phyloP scores from a whole-genome alignment of 108 stramenopile genomes.

The Tribonema minus region DNA sequence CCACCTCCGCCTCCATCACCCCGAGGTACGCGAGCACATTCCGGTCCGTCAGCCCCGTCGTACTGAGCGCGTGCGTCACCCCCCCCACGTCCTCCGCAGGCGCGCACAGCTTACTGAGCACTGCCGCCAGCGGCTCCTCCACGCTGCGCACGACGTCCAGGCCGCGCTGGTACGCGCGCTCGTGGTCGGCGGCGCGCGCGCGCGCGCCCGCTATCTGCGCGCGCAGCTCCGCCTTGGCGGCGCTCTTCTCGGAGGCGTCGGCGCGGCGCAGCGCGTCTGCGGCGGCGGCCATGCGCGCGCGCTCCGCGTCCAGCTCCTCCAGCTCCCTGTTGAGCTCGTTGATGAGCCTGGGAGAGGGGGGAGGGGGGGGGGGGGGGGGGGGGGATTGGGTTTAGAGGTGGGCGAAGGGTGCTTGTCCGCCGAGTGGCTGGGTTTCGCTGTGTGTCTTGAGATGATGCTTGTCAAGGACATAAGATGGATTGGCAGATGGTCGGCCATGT shows the following conservation, averaged over 20 bases:
- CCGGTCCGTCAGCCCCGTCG: slow-evolving; percentile 37
- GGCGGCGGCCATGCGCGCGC: neutral
- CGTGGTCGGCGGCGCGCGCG: slow-evolving; percentile 2
- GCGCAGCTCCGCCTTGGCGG: slow-evolving; percentile 15
- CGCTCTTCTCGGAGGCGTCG: slow-evolving; percentile 14
- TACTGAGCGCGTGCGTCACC: neutral
- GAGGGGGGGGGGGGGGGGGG: too few species aligned
- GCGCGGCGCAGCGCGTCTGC: neutral
- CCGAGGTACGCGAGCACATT: slow-evolving; percentile 25
- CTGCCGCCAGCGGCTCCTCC: slow-evolving; percentile 17
- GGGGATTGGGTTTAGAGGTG: too few species aligned
- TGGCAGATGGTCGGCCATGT: too few species aligned
- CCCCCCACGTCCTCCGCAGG: neutral
- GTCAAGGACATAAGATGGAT: too few species aligned
- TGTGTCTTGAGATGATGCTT: too few species aligned
- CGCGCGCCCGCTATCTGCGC: slow-evolving; percentile 18
- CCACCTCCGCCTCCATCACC: slow-evolving; percentile 32
- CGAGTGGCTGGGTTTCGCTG: too few species aligned
- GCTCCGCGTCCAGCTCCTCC: slow-evolving; percentile 10
- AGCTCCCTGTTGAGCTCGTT: slow-evolving; percentile 40
- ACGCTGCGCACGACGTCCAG: slow-evolving; percentile 21
- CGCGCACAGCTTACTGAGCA: slow-evolving; percentile 22
- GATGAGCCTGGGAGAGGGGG: too few species aligned
- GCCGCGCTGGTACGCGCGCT: slow-evolving; percentile 23
- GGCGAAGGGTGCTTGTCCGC: too few species aligned